Percentiles rank a stretch among this genome's conserved stretches.
Evolutionary conservation across 1,284 basidiomycete genomes (phyloP).

Genomic region (Agaricales sp.): DNA sequence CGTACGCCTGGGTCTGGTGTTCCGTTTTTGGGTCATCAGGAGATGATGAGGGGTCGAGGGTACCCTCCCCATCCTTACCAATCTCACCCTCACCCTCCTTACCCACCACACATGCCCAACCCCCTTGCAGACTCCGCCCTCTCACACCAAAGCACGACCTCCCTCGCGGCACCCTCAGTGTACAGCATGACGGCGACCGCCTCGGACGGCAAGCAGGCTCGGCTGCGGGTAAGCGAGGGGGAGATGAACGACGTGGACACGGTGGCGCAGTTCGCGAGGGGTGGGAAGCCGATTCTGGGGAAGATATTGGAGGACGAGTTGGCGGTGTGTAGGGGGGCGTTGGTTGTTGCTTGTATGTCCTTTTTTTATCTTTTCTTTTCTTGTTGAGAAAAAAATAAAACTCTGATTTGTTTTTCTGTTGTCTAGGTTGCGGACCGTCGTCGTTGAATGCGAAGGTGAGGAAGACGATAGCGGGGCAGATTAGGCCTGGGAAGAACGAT

Average conservation of each 20-base stretch:
- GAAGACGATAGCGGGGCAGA: constrained; percentile 55
- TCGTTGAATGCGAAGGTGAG: constrained; percentile 66
- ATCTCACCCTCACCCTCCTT: not conserved
- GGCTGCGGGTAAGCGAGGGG: constrained; percentile 50
- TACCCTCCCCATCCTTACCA: not conserved
- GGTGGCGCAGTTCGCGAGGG: constrained; percentile 60
- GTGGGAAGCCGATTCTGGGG: constrained; percentile 68
- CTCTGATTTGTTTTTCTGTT: not conserved
- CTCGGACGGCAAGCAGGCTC: constrained; percentile 10
- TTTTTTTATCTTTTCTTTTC: not conserved
- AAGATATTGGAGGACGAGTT: constrained; percentile 62
- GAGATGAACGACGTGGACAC: constrained; percentile 61
- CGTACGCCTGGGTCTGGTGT: not conserved
- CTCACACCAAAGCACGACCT: not conserved
- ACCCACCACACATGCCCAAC: not conserved
- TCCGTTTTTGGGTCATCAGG: not conserved
- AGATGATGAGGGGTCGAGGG: not conserved
- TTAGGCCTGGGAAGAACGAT: constrained; percentile 49
- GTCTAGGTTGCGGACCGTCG: constrained; percentile 61
- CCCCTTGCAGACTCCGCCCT: not conserved
- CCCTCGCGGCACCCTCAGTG: not conserved
- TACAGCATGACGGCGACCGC: not conserved
- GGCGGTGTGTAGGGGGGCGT: constrained; percentile 33
- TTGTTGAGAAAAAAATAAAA: not conserved
- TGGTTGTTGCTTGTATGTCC: constrained; percentile 61